Base-by-base conservation (phyloP, 768 basidiomycete genomes). In the Ramaria rubella region DNA sequence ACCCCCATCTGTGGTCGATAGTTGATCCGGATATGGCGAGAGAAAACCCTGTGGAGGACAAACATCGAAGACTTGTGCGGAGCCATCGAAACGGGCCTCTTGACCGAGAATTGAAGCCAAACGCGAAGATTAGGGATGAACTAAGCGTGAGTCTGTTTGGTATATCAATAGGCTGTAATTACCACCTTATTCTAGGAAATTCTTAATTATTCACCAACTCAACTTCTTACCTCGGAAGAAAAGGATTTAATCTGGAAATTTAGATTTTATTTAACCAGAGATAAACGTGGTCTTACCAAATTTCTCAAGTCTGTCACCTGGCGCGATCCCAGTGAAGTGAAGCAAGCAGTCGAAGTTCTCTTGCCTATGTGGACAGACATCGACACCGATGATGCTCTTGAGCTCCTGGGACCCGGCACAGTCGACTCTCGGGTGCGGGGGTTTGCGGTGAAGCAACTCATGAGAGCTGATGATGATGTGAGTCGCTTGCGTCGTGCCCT, bases 171-270 rank as follows among this genome's bases (percentile, higher is more conserved):
- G 21, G 17, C 19, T n/a, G 46, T 9, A n/a, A 12, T 31, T 60
- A 42, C 43, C 24, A 55, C 42, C n/a, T 3, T 45, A 36, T 2
- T 23, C 0, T 60, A 97, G 94, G 83, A 85, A 59, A 92, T 99
- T 48, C 81, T 99, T 50, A 84, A 84, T 50, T 93, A 97, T 61
- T 86, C 94, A 0, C 96, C 96, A 0, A 94, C 89, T 58, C 90
- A 87, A 58, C 77, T 80, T 9, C 76, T 99, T 7, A 89, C 82
- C 3, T 85, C 92, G 0, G 90, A 94, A 64, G 95, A 98, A 72
- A 96, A 95, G 66, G 95, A 98, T 62, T 75, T 94, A 40, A 85
- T 98, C 36, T 99, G 96, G 96, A 94, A 95, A 69, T 99, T 95
- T 77, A 82, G 96, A n/a, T 99, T 97, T 73, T 98, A 96, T 62